Evolutionary conservation across 1,284 basidiomycete species (phyloP).

Genomic region (Apiotrichum porosum): DNA sequence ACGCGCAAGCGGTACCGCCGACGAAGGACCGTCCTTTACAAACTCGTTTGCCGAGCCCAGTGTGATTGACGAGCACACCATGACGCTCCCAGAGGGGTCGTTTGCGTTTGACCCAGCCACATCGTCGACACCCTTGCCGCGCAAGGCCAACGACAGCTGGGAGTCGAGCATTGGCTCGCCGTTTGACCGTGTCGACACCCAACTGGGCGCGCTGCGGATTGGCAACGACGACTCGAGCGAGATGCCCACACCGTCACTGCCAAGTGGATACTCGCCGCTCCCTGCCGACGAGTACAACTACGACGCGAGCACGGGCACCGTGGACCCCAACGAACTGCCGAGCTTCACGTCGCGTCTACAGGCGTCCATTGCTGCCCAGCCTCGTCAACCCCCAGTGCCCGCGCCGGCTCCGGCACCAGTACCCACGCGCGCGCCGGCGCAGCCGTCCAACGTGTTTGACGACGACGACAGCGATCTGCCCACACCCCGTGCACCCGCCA

Average conservation of each 20-base stretch:
- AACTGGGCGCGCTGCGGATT: conserved; percentile 51
- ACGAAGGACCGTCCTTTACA: too few species aligned
- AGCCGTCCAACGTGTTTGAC: not conserved
- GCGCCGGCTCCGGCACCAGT: not conserved
- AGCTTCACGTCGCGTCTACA: not conserved
- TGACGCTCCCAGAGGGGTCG: conserved; percentile 27
- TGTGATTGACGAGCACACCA: conserved; percentile 33
- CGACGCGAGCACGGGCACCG: not conserved
- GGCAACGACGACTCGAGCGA: conserved; percentile 40
- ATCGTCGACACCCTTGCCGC: conserved; percentile 38
- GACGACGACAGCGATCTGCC: not conserved
- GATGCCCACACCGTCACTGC: conserved; percentile 36
- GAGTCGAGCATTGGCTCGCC: conserved; percentile 67
- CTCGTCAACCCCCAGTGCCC: not conserved
- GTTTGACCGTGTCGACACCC: conserved; percentile 64
- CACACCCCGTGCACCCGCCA: not conserved
- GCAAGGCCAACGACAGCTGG: conserved; percentile 54
- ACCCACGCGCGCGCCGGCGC: too few species aligned
- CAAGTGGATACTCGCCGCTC: conserved; percentile 26
- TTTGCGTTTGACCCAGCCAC: conserved; percentile 35
- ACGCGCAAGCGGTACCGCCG: conserved; percentile 10
- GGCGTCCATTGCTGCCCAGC: not conserved
- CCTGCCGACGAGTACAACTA: not conserved
- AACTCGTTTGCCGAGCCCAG: conserved; percentile 1
- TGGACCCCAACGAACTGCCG: not conserved